A percentile compares a stretch with the other conserved stretches of the same genome.
Evolutionary conservation across 2,329 filamentous ascomycete genomes (phyloP).

Genomic region (Leptosphaerulina australis): DNA sequence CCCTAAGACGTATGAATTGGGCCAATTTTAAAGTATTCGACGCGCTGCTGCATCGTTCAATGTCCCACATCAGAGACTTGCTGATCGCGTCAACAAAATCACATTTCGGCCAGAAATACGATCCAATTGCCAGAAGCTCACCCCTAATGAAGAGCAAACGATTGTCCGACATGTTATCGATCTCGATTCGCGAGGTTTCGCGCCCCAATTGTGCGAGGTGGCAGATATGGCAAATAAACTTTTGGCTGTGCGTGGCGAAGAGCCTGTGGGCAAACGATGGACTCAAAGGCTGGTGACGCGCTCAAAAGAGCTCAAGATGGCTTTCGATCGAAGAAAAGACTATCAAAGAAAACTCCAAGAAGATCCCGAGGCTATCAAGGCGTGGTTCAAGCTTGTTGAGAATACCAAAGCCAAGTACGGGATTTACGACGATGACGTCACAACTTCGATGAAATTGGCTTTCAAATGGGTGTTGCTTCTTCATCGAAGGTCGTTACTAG

Average conservation of each 20-base stretch:
- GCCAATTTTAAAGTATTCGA: background rate
- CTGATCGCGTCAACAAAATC: background rate
- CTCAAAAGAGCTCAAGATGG: constrained; percentile 23
- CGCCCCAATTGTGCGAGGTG: constrained; percentile 16
- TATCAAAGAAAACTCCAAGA: constrained; percentile 8
- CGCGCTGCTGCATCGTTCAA: background rate
- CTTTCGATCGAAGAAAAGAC: constrained; percentile 23
- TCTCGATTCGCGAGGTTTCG: constrained; percentile 21
- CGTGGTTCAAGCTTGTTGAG: constrained; percentile 17
- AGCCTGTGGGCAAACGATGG: too few relatives aligned
- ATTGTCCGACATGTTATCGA: constrained; percentile 25
- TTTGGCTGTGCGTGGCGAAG: too few relatives aligned
- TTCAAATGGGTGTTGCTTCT: constrained; percentile 22
- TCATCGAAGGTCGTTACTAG: constrained; percentile 19
- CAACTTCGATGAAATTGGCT: constrained; percentile 36
- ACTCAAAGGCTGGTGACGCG: constrained; percentile 20
- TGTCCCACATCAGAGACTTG: too few relatives aligned
- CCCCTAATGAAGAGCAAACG: constrained; percentile 19
- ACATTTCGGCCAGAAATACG: background rate
- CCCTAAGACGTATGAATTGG: background rate
- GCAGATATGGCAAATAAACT: constrained; percentile 29
- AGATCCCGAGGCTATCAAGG: constrained; percentile 9
- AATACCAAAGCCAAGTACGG: constrained; percentile 14
- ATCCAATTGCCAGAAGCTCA: constrained; percentile 15
- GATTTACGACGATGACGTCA: constrained; percentile 12